phyloP scores from a whole-genome alignment of 108 stramenopile genomes.

The Epipyxis sp. region DNA sequence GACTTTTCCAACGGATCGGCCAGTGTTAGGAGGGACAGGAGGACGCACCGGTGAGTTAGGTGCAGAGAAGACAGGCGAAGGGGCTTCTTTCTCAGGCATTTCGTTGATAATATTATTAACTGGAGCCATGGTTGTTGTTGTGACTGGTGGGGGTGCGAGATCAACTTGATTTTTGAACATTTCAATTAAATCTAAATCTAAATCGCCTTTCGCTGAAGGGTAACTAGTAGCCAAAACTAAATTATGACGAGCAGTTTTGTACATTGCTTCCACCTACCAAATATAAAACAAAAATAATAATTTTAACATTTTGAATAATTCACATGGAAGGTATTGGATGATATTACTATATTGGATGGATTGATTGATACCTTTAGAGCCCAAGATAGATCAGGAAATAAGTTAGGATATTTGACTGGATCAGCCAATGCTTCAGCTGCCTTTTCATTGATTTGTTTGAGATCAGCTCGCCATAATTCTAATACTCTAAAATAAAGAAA shows the following conservation, averaged over 20 bases:
- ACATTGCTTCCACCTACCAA: too few relatives aligned
- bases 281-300: conserved; percentile 24
- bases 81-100: neutral
- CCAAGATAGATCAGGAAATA: conserved; percentile 82
- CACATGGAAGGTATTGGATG: neutral
- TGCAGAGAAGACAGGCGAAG: neutral
- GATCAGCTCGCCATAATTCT: conserved; percentile 83
- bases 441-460: conserved; percentile 71
- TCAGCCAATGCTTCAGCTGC: conserved; percentile 82
- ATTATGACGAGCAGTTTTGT: neutral
- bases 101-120: neutral
- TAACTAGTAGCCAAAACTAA: conserved; percentile 11
- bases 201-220: conserved; percentile 36
- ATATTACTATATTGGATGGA: conserved; percentile 48
- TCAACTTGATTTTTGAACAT: conserved; percentile 34
- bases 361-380: conserved; percentile 87
- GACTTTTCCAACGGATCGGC: neutral
- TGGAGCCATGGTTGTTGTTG: too few relatives aligned
- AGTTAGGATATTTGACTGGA: conserved; percentile 72
- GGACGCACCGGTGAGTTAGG: neutral
- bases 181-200: conserved; percentile 44
- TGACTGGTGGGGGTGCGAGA: too few relatives aligned
- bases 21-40: neutral
- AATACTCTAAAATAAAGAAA: too few relatives aligned
- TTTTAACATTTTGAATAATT: neutral